Evolutionary conservation across 1,284 basidiomycete species (phyloP), one percentile per base, ranked within the genome.

Genomic region (Inonotus hispidus): DNA sequence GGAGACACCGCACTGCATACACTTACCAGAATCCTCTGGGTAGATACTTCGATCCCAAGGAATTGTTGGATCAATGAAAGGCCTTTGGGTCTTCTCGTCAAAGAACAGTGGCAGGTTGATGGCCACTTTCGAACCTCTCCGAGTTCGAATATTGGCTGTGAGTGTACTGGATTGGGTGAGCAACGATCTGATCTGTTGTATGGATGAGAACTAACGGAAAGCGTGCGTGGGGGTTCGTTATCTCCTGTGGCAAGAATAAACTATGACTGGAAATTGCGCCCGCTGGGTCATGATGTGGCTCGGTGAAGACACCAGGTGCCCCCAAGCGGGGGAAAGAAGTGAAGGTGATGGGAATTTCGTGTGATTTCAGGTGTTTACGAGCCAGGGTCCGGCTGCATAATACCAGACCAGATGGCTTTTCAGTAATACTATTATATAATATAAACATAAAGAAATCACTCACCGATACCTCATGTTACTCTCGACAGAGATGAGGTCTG

Each of bases 311-410:
- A 38, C 92, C 94, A 8, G 84, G 87, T 14, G 87, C 89, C 46
- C 97, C 97, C 19, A 99, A 79, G 25, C 93, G 86, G 47, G 96
- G 95, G 76, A 93, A 99, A n/a, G 92, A 93, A 1, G 96, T 98
- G 69, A 99, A 78, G 0, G 97, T 96, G 70, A 99, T 77, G 1
- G 95, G 96, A 2, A 95, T 75, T 77, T 99, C 95, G 72, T 95
- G 88, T 1, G 82, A 75, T 61, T 89, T 86, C 63, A 99, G 82
- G 69, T 97, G 88, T 61, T 84, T 84, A 54, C 91, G 85, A 13
- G 93, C 93, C 56, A 99, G 85, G 67, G 82, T 82, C 46, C 96
- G 92, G 66, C 96, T 93, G 45, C 50, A 49, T 37, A 45, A 57
- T 45, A 65, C 56, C 59, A 54, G 58, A 53, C n/a, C n/a, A 60